Base-by-base conservation (phyloP, 352 stramenopile species). In the Phytophthora colocasiae region DNA sequence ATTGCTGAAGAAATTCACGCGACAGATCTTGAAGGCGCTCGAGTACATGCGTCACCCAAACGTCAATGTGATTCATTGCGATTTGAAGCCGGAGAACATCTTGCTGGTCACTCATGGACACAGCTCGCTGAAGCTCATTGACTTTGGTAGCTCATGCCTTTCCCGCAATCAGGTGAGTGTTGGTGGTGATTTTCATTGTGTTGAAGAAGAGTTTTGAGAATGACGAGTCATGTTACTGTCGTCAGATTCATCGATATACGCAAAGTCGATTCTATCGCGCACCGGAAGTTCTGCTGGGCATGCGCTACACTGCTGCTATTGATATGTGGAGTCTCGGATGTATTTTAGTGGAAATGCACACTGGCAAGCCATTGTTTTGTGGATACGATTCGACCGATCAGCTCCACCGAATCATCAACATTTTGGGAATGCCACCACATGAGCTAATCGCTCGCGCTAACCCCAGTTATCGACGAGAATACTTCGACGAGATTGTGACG, bases 31-130 rank as follows among this genome's bases (percentile, higher is more conserved):
- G 6, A 75, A 87, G 53, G 86, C 89, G 50, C 66, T 71, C 27
- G 80, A 90, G 31, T 98, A 96, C 54, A 77, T 99, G 50, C 81
- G 91, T 12, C 80, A 95, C 29, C 84, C 87, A 0, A 90, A 96
- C 50, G 90, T 99, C 17, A 96, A 98, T 67, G 91, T 99, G 32
- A 99, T 99, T 54, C 98, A 99, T 77, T 99, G 97, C 77, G 98
- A 99, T 83, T 82, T 99, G 22, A 99, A 99, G 75, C 98, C 98
- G 5, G 98, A 99, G 77, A 99, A 99, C 75, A 99, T 99, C 59
- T 66, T 99, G 58, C 73, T 99, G 15, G 81, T 92, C 38, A 87
- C 98, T 56, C 91, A 93, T 3, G 98, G 96, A 22, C 93, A 97
- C 43, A 98, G 91, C 70, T 96, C 92, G 17, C 91, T 99, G 52